phyloP scores from a whole-genome alignment of 305 asterid species.

The Rubia tinctorum region DNA sequence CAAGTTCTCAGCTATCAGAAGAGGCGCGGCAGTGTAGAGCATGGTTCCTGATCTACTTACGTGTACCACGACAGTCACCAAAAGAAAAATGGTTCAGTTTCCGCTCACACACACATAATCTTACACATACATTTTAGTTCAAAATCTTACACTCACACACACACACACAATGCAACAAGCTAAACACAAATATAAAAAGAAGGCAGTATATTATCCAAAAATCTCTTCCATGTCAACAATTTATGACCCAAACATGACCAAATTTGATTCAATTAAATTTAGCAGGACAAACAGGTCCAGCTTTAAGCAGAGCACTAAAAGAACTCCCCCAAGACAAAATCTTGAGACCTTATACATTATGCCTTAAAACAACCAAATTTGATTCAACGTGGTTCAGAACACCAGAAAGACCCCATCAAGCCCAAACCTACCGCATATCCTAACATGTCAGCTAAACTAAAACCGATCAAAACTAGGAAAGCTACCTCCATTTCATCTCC shows the following conservation, averaged over 20 bases:
- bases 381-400: slow-evolving; percentile 1
- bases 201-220: neutral
- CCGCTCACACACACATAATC: slow-evolving; percentile 14
- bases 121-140: neutral
- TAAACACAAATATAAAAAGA: neutral
- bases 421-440: slow-evolving; percentile 8
- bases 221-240: neutral
- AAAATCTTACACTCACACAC: neutral
- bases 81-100: slow-evolving; percentile 24
- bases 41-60: slow-evolving; percentile 6
- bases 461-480: neutral
- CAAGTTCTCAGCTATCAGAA: neutral
- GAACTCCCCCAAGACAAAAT: neutral
- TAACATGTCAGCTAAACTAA: slow-evolving; percentile 14
- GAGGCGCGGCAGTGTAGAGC: neutral
- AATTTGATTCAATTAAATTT: neutral
- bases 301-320: neutral
- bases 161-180: neutral
- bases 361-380: slow-evolving; percentile 1
- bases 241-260: neutral
- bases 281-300: neutral
- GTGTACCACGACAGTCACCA: slow-evolving; percentile 21
- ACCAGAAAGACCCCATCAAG: slow-evolving; percentile 3
- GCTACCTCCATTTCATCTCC: slow-evolving; percentile 18
- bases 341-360: neutral